These are phyloP conservation scores for Rhexocercosporidium sp. DNA, from an alignment of 2,329 filamentous ascomycete genomes.

Conservation along the genomic window DNA sequence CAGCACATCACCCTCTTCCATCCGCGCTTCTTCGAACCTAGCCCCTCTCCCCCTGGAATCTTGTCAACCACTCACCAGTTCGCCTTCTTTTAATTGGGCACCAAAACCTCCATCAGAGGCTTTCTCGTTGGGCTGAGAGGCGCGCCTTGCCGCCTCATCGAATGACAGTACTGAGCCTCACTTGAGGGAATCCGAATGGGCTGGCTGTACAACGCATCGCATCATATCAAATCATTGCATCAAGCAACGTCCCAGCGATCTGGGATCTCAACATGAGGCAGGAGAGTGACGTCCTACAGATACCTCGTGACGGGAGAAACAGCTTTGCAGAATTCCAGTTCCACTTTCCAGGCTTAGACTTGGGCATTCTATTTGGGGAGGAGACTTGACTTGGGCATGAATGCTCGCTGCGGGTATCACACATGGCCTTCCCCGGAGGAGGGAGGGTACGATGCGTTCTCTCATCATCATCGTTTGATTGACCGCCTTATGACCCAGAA, in stretches of 20 bases:
- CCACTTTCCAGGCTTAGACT: background rate
- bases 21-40: constrained; percentile 30
- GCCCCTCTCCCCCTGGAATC: constrained; percentile 7
- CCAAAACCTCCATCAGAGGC: constrained; percentile 33
- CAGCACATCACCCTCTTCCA: constrained; percentile 37
- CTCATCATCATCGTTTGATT: constrained; percentile 21
- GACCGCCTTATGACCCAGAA: constrained; percentile 35
- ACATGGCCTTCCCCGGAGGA: constrained; percentile 28
- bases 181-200: constrained; percentile 24
- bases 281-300: constrained; percentile 34
- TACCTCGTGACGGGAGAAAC: constrained; percentile 30
- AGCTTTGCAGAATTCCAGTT: constrained; percentile 13
- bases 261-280: constrained; percentile 28
- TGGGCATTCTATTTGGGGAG: constrained; percentile 7
- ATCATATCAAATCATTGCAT: constrained; percentile 44
- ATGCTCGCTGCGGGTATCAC: constrained; percentile 32
- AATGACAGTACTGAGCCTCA: constrained; percentile 36
- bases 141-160: constrained; percentile 35
- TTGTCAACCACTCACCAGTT: constrained; percentile 26
- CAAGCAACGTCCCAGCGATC: constrained; percentile 32
- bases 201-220: constrained; percentile 53
- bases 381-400: constrained; percentile 18
- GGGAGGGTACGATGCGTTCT: constrained; percentile 12
- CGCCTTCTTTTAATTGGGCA: constrained; percentile 41
- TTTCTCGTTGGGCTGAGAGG: constrained; percentile 39